Evolutionary conservation across 441 rosid genomes (phyloP), one percentile per base, ranked within the genome.

Genomic region (Theobroma grandiflorum): DNA sequence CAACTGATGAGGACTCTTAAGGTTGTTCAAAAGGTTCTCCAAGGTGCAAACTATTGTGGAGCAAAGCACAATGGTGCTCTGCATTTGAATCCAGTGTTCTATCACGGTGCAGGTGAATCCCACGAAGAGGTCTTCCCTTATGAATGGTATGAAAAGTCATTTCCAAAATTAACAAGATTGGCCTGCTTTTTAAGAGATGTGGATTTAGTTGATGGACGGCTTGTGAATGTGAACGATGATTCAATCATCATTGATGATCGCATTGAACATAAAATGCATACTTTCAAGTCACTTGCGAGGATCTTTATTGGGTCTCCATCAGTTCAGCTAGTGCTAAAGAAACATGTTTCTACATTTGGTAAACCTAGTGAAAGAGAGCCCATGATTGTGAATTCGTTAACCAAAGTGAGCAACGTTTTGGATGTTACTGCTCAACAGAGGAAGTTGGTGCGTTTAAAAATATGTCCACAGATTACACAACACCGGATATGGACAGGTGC

Each of bases 381-480:
- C 33, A 65, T 93, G 80, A 20, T 86, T 61, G 86, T 94, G 84
- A 81, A 84, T 84, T 87, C 98, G 22, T 84, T 94, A 68, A 86
- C 95, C 12, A 87, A 78, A 83, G 87, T 93, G 31, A 73, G 91
- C 68, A 79, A 89, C 85, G 81, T 87, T 77, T 93, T 93, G 49
- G 83, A 89, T 42, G 83, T 95, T 73, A 84, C 96, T 22, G 91
- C 95, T 4, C 99, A 90, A 62, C 93, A 91, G 57, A 82, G 90
- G 90, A 92, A 93, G 85, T 68, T 81, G 42, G 97, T 94, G 81
- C 89, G 97, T 11, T 58, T 76, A 52, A 73, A 89, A 0, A 84
- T 94, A 26, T 87, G 92, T 80, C 88, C 91, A 3, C 98, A 91
- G 86, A 93, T 93, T 31, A 93, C 98, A 4, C 90, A 86, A 81